Percentiles rank a stretch among this genome's conserved stretches.
Evolutionary conservation across 768 basidiomycete genomes (phyloP).

Genomic region (Rhodocollybia butyracea): DNA sequence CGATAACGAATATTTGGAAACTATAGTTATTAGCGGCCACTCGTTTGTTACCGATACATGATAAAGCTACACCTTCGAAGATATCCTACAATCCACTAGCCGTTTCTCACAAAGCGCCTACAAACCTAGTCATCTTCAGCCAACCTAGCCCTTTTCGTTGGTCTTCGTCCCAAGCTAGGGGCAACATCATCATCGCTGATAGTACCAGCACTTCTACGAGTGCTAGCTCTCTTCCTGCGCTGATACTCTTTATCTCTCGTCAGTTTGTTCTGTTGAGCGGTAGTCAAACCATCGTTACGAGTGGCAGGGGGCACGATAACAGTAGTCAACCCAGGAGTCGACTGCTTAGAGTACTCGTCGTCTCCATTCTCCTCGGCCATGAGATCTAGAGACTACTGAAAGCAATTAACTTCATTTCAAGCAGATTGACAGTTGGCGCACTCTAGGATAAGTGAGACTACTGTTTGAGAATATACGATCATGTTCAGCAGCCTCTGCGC

Average conservation of each 20-base stretch:
- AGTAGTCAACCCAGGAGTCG: conserved; percentile 73
- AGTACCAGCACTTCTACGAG: conserved; percentile 62
- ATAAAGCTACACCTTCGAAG: no score
- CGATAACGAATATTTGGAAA: no score
- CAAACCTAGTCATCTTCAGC: conserved; percentile 57
- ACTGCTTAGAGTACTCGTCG: conserved; percentile 64
- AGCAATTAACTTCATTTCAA: conserved; percentile 9
- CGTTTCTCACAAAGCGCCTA: no score
- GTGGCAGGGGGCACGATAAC: conserved; percentile 76
- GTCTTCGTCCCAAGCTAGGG: conserved; percentile 50
- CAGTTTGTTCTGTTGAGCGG: conserved; percentile 69
- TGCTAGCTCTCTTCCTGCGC: conserved; percentile 63
- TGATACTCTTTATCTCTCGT: conserved; percentile 81
- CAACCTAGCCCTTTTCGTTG: conserved; percentile 66
- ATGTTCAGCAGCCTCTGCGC: conserved; percentile 71
- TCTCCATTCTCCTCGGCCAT: conserved; percentile 60
- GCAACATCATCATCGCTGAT: conserved; percentile 70
- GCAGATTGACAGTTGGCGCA: conserved; percentile 19
- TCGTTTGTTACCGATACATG: no score
- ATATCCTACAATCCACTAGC: no score
- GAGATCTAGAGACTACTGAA: conserved; percentile 66
- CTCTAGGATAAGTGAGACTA: conserved; percentile 75
- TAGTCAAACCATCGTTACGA: conserved; percentile 59
- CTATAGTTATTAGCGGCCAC: no score
- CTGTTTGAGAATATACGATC: conserved; percentile 84